phyloP scores from a whole-genome alignment of 129 eudicot species.

The Saussurea involucrata region DNA sequence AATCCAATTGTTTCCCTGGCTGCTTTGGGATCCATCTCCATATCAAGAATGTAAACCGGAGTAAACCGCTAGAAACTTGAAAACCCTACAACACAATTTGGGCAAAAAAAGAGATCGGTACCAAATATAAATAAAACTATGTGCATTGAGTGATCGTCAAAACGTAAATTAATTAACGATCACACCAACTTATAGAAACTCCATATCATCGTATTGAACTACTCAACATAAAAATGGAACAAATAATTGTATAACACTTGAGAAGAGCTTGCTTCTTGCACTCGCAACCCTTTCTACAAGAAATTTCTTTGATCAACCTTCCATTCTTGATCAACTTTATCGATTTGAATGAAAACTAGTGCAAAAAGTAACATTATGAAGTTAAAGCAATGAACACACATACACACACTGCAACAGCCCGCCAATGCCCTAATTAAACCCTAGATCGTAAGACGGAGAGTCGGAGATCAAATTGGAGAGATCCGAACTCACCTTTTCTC shows the following conservation, averaged over 20 bases:
- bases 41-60: neutral
- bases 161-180: neutral
- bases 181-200: neutral
- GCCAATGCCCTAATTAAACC: neutral
- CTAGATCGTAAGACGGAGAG: neutral
- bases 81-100: constrained; percentile 16
- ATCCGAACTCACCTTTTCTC: constrained; percentile 13
- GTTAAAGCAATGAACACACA: constrained; percentile 5
- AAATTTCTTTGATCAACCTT: constrained; percentile 6
- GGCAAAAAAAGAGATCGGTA: constrained; percentile 1
- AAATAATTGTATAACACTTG: neutral
- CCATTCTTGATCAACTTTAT: constrained; percentile 19
- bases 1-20: neutral
- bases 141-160: constrained; percentile 1
- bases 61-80: neutral
- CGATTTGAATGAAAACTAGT: neutral
- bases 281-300: neutral
- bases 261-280: constrained; percentile 7
- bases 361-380: constrained; percentile 10
- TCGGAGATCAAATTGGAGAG: neutral
- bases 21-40: neutral
- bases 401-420: neutral
- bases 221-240: neutral
- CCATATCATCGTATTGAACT: neutral
- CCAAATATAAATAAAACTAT: neutral